Evolutionary conservation across 2,329 filamentous ascomycete genomes (phyloP), one percentile per base, ranked within the genome.

Genomic region (Hypoxylon rubiginosum): DNA sequence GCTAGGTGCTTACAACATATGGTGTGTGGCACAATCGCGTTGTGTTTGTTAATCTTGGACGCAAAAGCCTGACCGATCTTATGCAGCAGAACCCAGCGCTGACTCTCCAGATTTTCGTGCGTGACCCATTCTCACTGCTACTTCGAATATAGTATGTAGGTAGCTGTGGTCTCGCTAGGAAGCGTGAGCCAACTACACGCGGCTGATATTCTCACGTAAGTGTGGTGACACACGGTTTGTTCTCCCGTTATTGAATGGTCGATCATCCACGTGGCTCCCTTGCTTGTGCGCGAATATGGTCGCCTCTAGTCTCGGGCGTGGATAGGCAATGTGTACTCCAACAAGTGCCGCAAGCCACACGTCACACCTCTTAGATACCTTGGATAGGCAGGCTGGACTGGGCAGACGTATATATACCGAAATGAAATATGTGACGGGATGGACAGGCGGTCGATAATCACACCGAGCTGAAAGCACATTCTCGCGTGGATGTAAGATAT

Each of bases 231-330:
- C 53, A 39, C 32, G 45, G 48, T 54, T 61, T 61, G 60, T 53
- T 36, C 50, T 55, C 34, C 36, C 39, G 34, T 55, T 43, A 41
- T 49, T 41, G 41, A 34, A 36, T 39, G 39, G 50, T 50, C 32
- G 41, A 36, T 49, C 17, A 50, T 49, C 61, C 61, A 65, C 65
- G 62, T 65, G 65, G 50, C 58, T 59, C 62, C 65, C 65, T 65
- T 62, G 58, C 62, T 54, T 15, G 2, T 36, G 34, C 34, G 48
- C 36, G 43, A 48, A 34, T 34, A 54, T 59, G 48, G 39, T 56
- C 19, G 39, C 45, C n/a, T n/a, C n/a, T 39, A 41, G 39, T 53
- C 51, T 49, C 54, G 34, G 39, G 32, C 52, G 36, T 54, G 15
- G 43, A 48, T 48, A 28, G 3, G 4, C 4, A 4, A 28, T 30